Evolutionary conservation across 345 rosid genomes (phyloP).

Genomic region (Aegle marmelos): DNA sequence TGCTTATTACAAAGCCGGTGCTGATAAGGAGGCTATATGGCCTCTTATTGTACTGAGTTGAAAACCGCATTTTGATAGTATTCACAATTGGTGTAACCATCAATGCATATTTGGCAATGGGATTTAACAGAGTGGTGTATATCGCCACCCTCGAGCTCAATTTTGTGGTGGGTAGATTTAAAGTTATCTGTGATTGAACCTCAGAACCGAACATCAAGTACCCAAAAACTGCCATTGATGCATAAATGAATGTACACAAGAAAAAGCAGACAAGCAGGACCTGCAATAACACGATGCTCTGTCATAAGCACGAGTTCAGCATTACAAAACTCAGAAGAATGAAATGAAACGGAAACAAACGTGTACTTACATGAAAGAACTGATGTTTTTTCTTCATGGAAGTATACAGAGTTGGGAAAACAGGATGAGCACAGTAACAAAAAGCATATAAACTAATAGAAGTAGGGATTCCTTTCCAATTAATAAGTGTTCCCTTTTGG

Average conservation of each 20-base stretch:
- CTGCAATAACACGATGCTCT: conserved; percentile 17
- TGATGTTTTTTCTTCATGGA: conserved; percentile 79
- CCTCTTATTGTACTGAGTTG: conserved; percentile 26
- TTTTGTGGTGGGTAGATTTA: conserved; percentile 45
- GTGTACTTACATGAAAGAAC: conserved; percentile 65
- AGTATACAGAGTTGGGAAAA: conserved; percentile 79
- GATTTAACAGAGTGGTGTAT: conserved; percentile 57
- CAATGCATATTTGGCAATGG: conserved; percentile 58
- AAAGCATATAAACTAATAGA: conserved; percentile 86
- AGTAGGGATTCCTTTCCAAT: conserved; percentile 58
- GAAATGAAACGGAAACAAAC: not conserved
- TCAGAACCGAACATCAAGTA: conserved; percentile 57
- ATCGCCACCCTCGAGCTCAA: conserved; percentile 62
- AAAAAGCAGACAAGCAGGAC: conserved; percentile 53
- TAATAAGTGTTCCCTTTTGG: conserved; percentile 39
- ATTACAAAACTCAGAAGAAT: not conserved
- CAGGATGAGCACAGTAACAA: conserved; percentile 91
- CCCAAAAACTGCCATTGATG: conserved; percentile 56
- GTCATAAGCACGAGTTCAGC: not conserved
- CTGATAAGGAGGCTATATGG: conserved; percentile 27
- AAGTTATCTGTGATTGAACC: conserved; percentile 50
- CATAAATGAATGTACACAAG: conserved; percentile 42
- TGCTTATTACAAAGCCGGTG: conserved; percentile 44
- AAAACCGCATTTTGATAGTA: conserved; percentile 31
- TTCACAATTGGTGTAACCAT: conserved; percentile 54